Conservation (phyloP, 2,329 filamentous ascomycete species). For the Phaeosphaeriaceae sp. region DNA sequence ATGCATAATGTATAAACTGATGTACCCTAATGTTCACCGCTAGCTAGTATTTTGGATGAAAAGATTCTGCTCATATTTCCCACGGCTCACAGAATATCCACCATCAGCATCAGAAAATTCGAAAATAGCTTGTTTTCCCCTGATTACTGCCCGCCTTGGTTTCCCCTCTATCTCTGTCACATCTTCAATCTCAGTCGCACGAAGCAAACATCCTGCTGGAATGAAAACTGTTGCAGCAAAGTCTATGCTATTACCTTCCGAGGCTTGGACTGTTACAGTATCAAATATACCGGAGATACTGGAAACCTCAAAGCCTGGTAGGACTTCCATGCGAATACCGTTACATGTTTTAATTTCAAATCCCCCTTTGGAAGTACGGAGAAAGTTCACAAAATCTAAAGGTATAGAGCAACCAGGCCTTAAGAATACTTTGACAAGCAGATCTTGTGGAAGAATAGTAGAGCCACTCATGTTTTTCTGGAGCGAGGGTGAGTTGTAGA, state of each 20-base stretch:
- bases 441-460: neutral
- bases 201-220: neutral
- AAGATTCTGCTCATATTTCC: neutral
- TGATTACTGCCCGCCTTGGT: neutral
- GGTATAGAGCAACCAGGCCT: neutral
- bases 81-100: neutral
- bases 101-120: neutral
- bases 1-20: too few relatives aligned
- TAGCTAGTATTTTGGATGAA: neutral
- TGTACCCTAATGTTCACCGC: too few relatives aligned
- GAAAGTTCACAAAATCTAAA: neutral
- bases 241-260: neutral
- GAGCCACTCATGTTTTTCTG: neutral
- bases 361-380: neutral
- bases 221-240: neutral
- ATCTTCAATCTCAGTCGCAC: neutral
- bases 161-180: neutral
- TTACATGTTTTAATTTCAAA: neutral
- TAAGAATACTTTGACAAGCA: neutral
- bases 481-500: neutral
- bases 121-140: neutral
- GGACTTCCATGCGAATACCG: neutral
- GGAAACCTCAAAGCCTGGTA: neutral
- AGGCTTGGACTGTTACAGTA: neutral
- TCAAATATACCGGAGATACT: neutral